Evolutionary conservation across 208 protist species (phyloP), one percentile per base, ranked within the genome.

Genomic region (Phytomonas sp.): DNA sequence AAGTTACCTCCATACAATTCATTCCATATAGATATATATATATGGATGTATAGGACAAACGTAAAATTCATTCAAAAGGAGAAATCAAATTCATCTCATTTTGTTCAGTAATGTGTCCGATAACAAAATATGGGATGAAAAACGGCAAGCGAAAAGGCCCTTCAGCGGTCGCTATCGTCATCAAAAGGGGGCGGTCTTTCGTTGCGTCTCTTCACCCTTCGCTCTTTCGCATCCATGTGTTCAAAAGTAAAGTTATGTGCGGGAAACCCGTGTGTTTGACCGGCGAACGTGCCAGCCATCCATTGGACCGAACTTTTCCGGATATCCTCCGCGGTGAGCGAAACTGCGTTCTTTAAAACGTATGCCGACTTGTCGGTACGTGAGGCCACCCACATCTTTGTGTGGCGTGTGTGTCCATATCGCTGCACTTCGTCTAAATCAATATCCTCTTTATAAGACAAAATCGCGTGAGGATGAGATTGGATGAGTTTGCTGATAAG

Each of bases 221-320:
- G 67, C 60, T 96, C 88, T 64, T 88, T 83, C 17, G 36, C 37
- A 43, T 91, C 84, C 46, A 78, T 70, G 61, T 79, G 74, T 61
- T 89, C 80, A 73, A 96, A 94, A 0, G 91, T 92, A 64, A 94
- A 91, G 62, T 96, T 94, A 65, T 94, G 73, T 17, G 91, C 91
- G 5, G 91, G 91, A 64, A 96, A 96, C 29, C 91, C 91, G 37
- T 87, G 71, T 8, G 91, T 93, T 60, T 94, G 88, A 7, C 87
- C 85, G 0, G 85, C 91, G 66, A 85, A 89, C 64, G 90, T 81
- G 13, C 88, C 88, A 40, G 70, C 80, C 75, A 96, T 80, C 88
- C 91, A 94, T 3, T 85, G 82, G 46, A 89, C 31, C 0, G 86
- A 83, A 66, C 88, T 94, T 70, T 91, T 85, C 33, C 64, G 66